Base-by-base conservation (phyloP, 23 red algal species). In the Agarophyton chilense region DNA sequence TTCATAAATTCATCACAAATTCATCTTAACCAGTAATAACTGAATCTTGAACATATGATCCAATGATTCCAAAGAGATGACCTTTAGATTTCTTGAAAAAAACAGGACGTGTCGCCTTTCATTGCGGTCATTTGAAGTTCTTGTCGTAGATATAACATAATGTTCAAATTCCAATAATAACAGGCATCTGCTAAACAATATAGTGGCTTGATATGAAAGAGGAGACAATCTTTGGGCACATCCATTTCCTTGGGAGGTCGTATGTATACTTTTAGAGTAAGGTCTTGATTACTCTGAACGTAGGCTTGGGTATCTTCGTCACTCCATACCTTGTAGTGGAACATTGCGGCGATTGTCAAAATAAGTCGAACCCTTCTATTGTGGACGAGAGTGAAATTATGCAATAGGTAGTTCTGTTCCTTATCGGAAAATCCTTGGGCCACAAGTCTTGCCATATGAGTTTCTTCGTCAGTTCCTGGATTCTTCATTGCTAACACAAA, bases 341-440 rank as follows among this genome's bases (percentile, higher is more conserved):
- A 8, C 10, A 77, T 77, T 2, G 72, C 72, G 4, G 72, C 72
- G 7, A 51, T 51, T 51, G 72, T 19, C 4, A 77, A 11, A 9
- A 77, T 52, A 9, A 77, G 6, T 2, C 72, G 2, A 4, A 77
- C 26, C 26, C 34, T 51, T 4, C 43, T 32, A 31, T 77, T 31
- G 4, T 21, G 43, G 1, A 77, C 43, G 14, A 24, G 43, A 4
- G 72, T 77, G 34, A n/a, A 21, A 52, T 77, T 52, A 19, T 77
- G 32, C 13, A 47, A 14, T 77, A 51, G 11, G 18, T 22, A 77
- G 36, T 47, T 52, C 47, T 77, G 41, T 4, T 77, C 72, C 18
- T 31, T 47, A 19, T 77, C 47, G 6, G 43, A 52, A 52, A 51
- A 52, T 49, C 72, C 72, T 46, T 77, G 72, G 6, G 72, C 72